Percentiles rank a stretch among this genome's conserved stretches.
Evolutionary conservation across 2,329 filamentous ascomycete genomes (phyloP).

Genomic region (Alternaria sp.): DNA sequence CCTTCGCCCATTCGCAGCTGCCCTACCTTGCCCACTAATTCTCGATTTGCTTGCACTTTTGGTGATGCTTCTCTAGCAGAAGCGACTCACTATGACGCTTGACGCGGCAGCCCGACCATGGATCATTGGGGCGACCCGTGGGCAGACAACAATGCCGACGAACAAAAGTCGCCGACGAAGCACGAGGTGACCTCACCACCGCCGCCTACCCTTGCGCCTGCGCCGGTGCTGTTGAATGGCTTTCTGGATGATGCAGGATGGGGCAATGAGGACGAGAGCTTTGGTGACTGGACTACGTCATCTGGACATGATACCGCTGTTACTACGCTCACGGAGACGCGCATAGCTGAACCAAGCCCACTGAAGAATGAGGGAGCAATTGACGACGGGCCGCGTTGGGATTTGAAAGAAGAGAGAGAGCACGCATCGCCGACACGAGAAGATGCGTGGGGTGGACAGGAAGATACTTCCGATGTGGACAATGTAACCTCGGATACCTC

Average conservation of each 20-base stretch:
- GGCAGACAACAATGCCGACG: slow-evolving; percentile 43
- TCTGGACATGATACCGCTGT: slow-evolving; percentile 9
- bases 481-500: slow-evolving; percentile 37
- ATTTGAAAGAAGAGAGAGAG: not conserved
- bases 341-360: not conserved
- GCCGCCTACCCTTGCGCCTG: slow-evolving; percentile 19
- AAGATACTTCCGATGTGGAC: slow-evolving; percentile 15
- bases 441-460: slow-evolving; percentile 19
- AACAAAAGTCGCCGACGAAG: slow-evolving; percentile 30
- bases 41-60: not conserved
- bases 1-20: slow-evolving; percentile 4
- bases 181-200: slow-evolving; percentile 29
- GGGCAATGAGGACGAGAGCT: slow-evolving; percentile 41
- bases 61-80: slow-evolving; percentile 41
- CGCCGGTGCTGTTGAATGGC: slow-evolving; percentile 32
- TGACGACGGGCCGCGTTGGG: slow-evolving; percentile 11
- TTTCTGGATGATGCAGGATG: slow-evolving; percentile 48
- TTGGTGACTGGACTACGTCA: slow-evolving; percentile 37
- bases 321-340: slow-evolving; percentile 2
- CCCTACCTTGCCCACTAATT: not conserved
- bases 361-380: not conserved
- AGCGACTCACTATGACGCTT: slow-evolving; percentile 47
- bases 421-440: not conserved
- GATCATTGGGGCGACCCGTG: slow-evolving; percentile 53
- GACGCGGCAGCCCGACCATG: slow-evolving; percentile 40